Evolutionary conservation across 208 protist genomes (phyloP).

Genomic region (Tritrichomonas foetus): DNA sequence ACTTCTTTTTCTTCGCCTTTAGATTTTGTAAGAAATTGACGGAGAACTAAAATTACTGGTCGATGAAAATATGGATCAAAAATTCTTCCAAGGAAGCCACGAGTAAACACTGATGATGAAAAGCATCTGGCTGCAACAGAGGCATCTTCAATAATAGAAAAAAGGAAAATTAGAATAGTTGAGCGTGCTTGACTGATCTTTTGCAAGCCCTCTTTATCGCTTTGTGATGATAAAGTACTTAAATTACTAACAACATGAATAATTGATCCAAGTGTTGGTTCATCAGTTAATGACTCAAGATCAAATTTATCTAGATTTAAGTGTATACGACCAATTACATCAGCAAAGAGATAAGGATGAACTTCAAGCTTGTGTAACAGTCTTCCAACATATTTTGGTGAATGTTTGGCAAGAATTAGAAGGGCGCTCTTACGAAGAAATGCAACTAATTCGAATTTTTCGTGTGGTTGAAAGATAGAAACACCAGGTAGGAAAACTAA

Average conservation of each 20-base stretch:
- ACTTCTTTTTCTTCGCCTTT: background rate
- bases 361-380: background rate
- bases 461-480: no score
- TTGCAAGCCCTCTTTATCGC: background rate
- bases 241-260: background rate
- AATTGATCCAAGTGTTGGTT: background rate
- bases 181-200: background rate
- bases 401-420: no score
- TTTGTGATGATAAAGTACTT: background rate
- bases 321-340: background rate
- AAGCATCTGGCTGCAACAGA: background rate
- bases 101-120: slow-evolving; percentile 4
- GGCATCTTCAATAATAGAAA: background rate
- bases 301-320: background rate
- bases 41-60: background rate
- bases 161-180: background rate
- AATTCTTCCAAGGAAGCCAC: background rate
- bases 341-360: background rate
- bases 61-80: slow-evolving; percentile 10
- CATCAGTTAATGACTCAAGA: background rate
- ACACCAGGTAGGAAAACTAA: no score
- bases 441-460: no score
- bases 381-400: no score
- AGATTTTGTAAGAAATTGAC: background rate
- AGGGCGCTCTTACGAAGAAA: no score